Percentiles rank a stretch among this genome's conserved stretches.
Conservation (phyloP, 768 basidiomycete species). For the Hygrocybe coccinea region DNA sequence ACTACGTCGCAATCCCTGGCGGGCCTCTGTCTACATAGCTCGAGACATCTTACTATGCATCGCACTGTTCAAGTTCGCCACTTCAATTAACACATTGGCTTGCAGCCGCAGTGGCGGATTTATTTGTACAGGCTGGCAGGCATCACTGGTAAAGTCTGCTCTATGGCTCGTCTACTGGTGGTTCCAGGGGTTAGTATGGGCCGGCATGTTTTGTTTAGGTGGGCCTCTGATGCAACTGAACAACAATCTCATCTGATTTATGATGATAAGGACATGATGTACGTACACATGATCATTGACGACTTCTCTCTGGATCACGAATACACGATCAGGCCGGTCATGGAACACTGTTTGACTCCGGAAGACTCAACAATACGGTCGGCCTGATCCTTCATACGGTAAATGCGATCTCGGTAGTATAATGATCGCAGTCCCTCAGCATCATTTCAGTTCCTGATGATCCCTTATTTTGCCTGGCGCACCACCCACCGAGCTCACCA, state of each 20-base stretch:
- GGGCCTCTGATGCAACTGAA: conserved; percentile 10
- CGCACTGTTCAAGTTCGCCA: conserved; percentile 37
- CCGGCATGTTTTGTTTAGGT: conserved; percentile 44
- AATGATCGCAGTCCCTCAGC: too few relatives aligned
- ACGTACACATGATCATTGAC: neutral
- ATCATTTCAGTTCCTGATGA: conserved; percentile 33
- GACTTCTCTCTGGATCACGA: neutral
- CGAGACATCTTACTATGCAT: conserved; percentile 40
- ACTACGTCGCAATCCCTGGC: conserved; percentile 41
- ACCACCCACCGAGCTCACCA: conserved; percentile 60
- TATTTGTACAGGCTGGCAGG: neutral
- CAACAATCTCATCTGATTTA: neutral
- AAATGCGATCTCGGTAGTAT: too few relatives aligned
- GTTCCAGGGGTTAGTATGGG: conserved; percentile 45
- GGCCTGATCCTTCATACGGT: conserved; percentile 40
- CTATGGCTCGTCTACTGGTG: conserved; percentile 49
- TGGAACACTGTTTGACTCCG: conserved; percentile 40
- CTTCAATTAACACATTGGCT: conserved; percentile 22
- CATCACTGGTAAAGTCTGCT: neutral
- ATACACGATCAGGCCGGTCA: conserved; percentile 31
- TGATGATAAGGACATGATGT: conserved; percentile 1
- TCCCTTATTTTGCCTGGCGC: conserved; percentile 64
- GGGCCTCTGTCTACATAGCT: conserved; percentile 40
- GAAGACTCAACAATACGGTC: conserved; percentile 33
- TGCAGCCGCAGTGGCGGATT: conserved; percentile 11